These are phyloP conservation scores for Arthromyces matolae DNA, from an alignment of 768 basidiomycete genomes.

Conservation along the genomic window DNA sequence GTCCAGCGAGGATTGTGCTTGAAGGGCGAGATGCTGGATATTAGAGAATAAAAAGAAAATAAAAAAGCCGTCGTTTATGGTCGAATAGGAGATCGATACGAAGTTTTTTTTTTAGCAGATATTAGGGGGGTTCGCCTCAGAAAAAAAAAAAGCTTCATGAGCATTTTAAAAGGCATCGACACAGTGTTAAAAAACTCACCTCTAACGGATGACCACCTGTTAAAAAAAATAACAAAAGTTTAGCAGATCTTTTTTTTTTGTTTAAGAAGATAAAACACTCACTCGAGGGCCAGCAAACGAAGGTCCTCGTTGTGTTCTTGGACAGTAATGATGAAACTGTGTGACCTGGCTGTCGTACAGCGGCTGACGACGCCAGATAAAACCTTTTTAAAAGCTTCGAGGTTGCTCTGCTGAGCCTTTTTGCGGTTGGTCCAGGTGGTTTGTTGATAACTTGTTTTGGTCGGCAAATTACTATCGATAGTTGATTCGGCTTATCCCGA, in stretches of 20 bases:
- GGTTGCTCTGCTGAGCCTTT: conserved; percentile 7
- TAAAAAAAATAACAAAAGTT: conserved; percentile 17
- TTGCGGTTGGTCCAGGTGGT: conserved; percentile 12
- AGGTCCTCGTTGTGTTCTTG: conserved; percentile 76
- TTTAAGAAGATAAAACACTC: conserved; percentile 25
- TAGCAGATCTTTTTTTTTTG: conserved; percentile 14
- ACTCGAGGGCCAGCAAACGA: conserved; percentile 80
- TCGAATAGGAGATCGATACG: conserved; percentile 12
- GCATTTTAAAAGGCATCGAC: conserved; percentile 6
- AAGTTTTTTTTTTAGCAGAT: conserved; percentile 28
- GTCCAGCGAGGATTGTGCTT: conserved; percentile 62
- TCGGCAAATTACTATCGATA: conserved; percentile 15
- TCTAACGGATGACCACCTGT: conserved; percentile 82
- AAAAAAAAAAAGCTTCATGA: conserved; percentile 20
- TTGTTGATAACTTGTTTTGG: too few species aligned
- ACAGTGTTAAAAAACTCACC: conserved; percentile 39
- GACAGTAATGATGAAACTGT: conserved; percentile 63
- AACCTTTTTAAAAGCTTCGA: conserved; percentile 1
- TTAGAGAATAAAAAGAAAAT: conserved; percentile 15
- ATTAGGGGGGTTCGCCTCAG: conserved; percentile 80
- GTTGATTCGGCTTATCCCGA: conserved; percentile 13
- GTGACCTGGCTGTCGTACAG: conserved; percentile 38
- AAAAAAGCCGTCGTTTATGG: conserved; percentile 10
- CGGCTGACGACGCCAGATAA: conserved; percentile 19
- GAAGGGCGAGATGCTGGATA: conserved; percentile 33